Evolutionary conservation across 148 eudicot species (phyloP), one percentile per base, ranked within the genome.

Genomic region (Linanthus parryae): DNA sequence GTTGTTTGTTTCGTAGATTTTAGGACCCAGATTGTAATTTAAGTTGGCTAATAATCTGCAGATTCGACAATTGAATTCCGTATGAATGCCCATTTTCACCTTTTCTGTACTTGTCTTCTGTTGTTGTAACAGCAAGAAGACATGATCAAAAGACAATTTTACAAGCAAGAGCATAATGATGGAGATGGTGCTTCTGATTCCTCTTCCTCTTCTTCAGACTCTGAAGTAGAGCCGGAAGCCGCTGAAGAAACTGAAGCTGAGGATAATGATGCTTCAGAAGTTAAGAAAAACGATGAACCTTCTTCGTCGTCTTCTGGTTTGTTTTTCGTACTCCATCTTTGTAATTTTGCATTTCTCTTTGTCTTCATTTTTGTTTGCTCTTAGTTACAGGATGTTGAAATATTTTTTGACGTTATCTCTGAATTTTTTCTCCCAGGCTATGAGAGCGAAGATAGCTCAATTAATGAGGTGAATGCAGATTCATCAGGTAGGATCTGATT

Each of bases 141-240:
- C n/a, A 90, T 90, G 97, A 90, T 90, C 22, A 90, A 90, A 67
- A 72, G 97, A 58, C 72, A 84, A 61, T 90, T 80, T 62, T 90
- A 80, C 60, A 78, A 68, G 71, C 60, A 51, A 13, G 92, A 83
- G 1, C 97, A 78, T 45, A 85, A 64, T 2, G 80, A 83, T 36
- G 76, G 53, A 62, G 84, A 80, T 46, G 80, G 57, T 8, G 72
- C 54, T 1, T 71, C 88, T 11, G 81, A 72, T 34, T 63, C 95
- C 3, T 69, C 73, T 20, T 82, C 92, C 5, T 79, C 96, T 9
- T 78, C 78, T 10, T 73, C 79, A 4, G 94, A 73, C 34, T 84
- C 90, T 4, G 87, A 89, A 27, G 34, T 68, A 20, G 92, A 83
- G 51, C 71, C 61, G 4, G 54, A 50, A 48, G 52, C 54, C 13